These are phyloP conservation scores for Erigeron philadelphicus DNA, from an alignment of 140 eudicot genomes.

Conservation along the genomic window DNA sequence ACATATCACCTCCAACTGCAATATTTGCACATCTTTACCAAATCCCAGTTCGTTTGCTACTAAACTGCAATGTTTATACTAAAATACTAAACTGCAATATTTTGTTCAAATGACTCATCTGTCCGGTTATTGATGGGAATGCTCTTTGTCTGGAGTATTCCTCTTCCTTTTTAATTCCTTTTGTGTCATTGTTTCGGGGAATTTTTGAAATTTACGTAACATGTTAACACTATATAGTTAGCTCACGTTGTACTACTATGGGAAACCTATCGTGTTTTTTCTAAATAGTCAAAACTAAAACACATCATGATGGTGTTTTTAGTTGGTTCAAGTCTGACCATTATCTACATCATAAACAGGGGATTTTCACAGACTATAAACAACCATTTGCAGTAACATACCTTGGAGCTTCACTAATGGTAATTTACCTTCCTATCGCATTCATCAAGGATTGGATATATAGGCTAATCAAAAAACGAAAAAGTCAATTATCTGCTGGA, in stretches of 20 bases:
- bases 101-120: constrained; percentile 17
- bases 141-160: constrained; percentile 13
- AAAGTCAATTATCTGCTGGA: constrained; percentile 34
- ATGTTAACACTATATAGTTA: neutral
- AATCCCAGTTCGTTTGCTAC: neutral
- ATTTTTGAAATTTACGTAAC: constrained; percentile 22
- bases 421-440: constrained; percentile 87
- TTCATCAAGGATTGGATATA: constrained; percentile 69
- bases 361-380: constrained; percentile 73
- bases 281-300: neutral
- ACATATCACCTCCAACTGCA: neutral
- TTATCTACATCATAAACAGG: constrained; percentile 40
- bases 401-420: constrained; percentile 98
- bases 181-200: neutral
- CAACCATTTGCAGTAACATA: constrained; percentile 99
- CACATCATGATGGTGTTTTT: neutral
- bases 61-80: too few relatives aligned
- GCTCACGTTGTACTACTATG: neutral
- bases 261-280: neutral
- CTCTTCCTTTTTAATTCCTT: neutral
- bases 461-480: constrained; percentile 43
- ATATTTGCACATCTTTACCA: neutral
- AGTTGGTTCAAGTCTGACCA: constrained; percentile 5
- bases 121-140: constrained; percentile 22
- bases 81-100: too few relatives aligned